These are phyloP conservation scores for Pythium coloratum DNA, from an alignment of 352 stramenopile genomes.

Conservation along the genomic window DNA sequence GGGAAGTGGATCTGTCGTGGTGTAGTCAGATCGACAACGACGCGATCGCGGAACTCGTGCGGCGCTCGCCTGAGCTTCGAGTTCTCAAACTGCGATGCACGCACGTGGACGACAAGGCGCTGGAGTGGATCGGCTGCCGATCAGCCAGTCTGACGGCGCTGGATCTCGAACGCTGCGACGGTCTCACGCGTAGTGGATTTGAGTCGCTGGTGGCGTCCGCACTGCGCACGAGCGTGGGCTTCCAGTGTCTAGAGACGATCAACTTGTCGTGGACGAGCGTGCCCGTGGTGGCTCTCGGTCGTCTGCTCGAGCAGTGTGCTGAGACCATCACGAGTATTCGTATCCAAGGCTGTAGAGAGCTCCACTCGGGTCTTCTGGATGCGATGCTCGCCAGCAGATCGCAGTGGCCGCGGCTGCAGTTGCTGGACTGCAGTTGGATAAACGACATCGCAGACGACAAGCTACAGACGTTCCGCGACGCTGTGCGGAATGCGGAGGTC, in stretches of 20 bases:
- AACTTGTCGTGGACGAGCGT: slow-evolving; percentile 31
- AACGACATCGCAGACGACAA: slow-evolving; percentile 24
- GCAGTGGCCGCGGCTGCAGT: slow-evolving; percentile 18
- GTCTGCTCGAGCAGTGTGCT: slow-evolving; percentile 9
- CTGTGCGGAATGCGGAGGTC: slow-evolving; percentile 4
- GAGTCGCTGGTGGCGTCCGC: slow-evolving; percentile 2
- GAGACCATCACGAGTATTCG: slow-evolving; percentile 21
- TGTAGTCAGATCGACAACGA: slow-evolving; percentile 18
- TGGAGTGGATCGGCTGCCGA: slow-evolving; percentile 2
- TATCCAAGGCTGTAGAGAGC: slow-evolving; percentile 25
- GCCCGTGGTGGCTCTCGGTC: background rate
- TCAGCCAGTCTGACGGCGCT: slow-evolving; percentile 15
- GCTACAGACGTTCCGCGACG: slow-evolving; percentile 3
- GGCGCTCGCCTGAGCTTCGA: slow-evolving; percentile 7
- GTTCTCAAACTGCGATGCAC: slow-evolving; percentile 26
- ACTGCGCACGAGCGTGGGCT: no score
- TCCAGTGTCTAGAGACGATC: slow-evolving; percentile 19
- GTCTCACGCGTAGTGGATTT: slow-evolving; percentile 21
- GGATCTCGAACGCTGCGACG: slow-evolving; percentile 29
- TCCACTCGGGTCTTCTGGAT: slow-evolving; percentile 15
- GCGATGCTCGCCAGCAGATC: slow-evolving; percentile 3
- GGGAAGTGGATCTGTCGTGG: slow-evolving; percentile 29
- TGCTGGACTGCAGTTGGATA: slow-evolving; percentile 32
- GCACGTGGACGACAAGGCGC: slow-evolving; percentile 15
- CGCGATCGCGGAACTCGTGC: slow-evolving; percentile 15